Evolutionary conservation across 2,329 filamentous ascomycete species (phyloP), one percentile per base, ranked within the genome.

Genomic region (Diaporthe destruens): DNA sequence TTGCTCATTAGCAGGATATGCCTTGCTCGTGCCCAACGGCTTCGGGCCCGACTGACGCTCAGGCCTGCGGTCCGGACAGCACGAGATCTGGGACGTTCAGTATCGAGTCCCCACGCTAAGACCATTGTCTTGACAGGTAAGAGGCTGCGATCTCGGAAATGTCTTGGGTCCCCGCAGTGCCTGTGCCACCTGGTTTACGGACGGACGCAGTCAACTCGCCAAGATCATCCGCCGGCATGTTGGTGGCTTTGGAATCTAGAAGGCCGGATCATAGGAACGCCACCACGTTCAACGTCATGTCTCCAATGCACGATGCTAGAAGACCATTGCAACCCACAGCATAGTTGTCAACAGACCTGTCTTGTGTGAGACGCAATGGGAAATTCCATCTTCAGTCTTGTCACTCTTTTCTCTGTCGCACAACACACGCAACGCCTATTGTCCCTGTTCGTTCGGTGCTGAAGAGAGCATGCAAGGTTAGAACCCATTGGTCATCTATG

Each of bases 221-320:
- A n/a, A n/a, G 57, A 63, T 47, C 57, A 49, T 25, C 42, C 18
- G 25, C 57, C 32, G 34, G 47, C 23, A 12, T 49, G 42, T 29
- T 16, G 39, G 25, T n/a, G n/a, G 59, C 42, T 6, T 34, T 11
- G 42, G 25, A 34, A n/a, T n/a, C 34, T 16, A 23, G 34, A 32
- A 29, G 39, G 25, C 47, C 59, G 49, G 42, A 49, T 6, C 59
- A 23, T n/a, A 23, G 20, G 20, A 14, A 23, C 14, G n/a, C 23
- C n/a, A 59, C 56, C 56, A 29, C 36, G 42, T 2, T 63, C 25
- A n/a, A 63, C 42, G 42, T 65, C 59, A 65, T 63, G 34, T 36
- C 25, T 18, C 32, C 18, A 36, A 34, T n/a, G n/a, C 39, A 44
- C 39, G 23, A n/a, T 11, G 25, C 18, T 36, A 44, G 25, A 16